These are phyloP conservation scores for Globisporangium perplexum DNA, from an alignment of 352 stramenopile species.

Conservation along the genomic window DNA sequence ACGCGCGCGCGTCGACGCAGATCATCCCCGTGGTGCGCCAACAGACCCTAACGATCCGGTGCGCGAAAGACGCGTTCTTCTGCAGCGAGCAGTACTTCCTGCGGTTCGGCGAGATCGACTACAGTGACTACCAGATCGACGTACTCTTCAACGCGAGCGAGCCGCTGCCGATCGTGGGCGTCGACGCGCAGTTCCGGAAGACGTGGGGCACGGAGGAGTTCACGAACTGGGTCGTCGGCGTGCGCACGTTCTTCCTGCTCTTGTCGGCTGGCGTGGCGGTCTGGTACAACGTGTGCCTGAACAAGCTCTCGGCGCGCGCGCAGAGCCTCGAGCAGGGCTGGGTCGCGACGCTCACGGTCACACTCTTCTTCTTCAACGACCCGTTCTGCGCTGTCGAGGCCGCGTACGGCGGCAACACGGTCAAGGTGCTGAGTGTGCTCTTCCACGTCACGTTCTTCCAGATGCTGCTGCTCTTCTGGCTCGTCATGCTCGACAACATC, in stretches of 20 bases:
- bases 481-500: constrained; percentile 53
- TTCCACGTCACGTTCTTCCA: constrained; percentile 64
- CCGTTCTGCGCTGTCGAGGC: constrained; percentile 52
- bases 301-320: constrained; percentile 33
- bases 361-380: constrained; percentile 54
- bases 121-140: constrained; percentile 44
- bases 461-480: constrained; percentile 51
- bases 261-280: constrained; percentile 23
- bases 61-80: constrained; percentile 20
- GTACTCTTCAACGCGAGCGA: constrained; percentile 52
- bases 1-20: constrained; percentile 27
- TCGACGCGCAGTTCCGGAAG: constrained; percentile 45
- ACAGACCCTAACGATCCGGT: constrained; percentile 30
- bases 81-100: constrained; percentile 47
- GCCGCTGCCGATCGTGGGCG: constrained; percentile 25
- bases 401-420: constrained; percentile 35
- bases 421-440: constrained; percentile 38
- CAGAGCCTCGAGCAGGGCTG: constrained; percentile 60
- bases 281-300: constrained; percentile 44
- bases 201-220: constrained; percentile 43
- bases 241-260: constrained; percentile 53
- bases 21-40: constrained; percentile 31
- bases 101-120: constrained; percentile 51
- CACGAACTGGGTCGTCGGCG: constrained; percentile 50
- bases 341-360: constrained; percentile 35